Conservation (phyloP, 768 basidiomycete species). For the Tricholoma sp. region DNA sequence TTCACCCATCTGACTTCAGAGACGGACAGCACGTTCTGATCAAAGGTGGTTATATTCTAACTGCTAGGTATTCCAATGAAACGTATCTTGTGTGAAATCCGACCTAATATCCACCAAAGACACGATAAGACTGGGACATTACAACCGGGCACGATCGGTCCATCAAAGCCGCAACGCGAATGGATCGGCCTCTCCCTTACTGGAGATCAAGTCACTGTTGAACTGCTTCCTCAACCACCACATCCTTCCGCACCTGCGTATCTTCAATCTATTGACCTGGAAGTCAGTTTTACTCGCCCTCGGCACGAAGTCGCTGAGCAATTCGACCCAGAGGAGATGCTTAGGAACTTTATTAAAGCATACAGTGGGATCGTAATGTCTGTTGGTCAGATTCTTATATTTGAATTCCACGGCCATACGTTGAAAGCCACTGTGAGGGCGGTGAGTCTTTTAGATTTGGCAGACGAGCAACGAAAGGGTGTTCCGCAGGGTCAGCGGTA, state of each 20-base stretch:
- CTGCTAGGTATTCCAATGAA: slow-evolving; percentile 55
- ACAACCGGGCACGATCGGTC: slow-evolving; percentile 65
- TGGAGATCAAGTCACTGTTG: slow-evolving; percentile 73
- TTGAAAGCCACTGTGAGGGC: slow-evolving; percentile 66
- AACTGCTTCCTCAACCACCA: slow-evolving; percentile 51
- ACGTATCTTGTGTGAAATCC: neutral
- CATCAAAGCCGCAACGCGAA: slow-evolving; percentile 72
- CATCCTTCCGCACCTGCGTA: slow-evolving; percentile 50
- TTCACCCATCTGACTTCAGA: slow-evolving; percentile 71
- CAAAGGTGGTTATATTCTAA: slow-evolving; percentile 66
- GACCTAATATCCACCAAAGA: slow-evolving; percentile 30
- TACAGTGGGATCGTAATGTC: slow-evolving; percentile 71
- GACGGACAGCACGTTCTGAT: slow-evolving; percentile 71
- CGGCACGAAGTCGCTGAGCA: slow-evolving; percentile 54
- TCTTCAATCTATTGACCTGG: slow-evolving; percentile 75
- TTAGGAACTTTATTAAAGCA: slow-evolving; percentile 64
- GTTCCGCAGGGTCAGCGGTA: slow-evolving; percentile 23
- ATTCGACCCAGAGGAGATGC: slow-evolving; percentile 89
- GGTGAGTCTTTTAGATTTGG: slow-evolving; percentile 53
- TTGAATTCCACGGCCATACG: slow-evolving; percentile 86
- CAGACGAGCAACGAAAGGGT: slow-evolving; percentile 52
- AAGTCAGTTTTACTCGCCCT: slow-evolving; percentile 60
- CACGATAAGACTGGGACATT: slow-evolving; percentile 77
- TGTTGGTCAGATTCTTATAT: slow-evolving; percentile 63
- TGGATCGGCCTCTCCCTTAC: slow-evolving; percentile 83